Evolutionary conservation across 83 land plant species (phyloP).

Genomic region (Thuja plicata): DNA sequence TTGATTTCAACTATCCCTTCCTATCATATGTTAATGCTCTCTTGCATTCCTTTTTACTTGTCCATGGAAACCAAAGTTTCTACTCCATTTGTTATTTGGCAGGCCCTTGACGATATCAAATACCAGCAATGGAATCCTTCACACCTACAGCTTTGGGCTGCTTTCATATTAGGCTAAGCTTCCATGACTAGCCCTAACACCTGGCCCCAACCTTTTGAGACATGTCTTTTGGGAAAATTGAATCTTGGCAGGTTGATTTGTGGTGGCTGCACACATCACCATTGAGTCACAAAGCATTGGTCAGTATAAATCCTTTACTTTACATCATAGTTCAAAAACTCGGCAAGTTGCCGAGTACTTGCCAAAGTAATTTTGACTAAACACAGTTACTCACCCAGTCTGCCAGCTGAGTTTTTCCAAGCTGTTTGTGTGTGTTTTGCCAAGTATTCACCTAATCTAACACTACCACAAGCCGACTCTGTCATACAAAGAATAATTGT

Average conservation of each 20-base stretch:
- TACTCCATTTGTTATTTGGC: neutral
- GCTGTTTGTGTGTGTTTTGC: too few species aligned
- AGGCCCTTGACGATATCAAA: neutral
- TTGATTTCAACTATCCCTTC: neutral
- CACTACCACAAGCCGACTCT: too few species aligned
- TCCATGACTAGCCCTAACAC: neutral
- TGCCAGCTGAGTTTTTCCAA: too few species aligned
- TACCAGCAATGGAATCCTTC: neutral
- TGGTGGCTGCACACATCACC: neutral
- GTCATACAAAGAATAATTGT: too few species aligned
- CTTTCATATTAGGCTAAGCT: neutral
- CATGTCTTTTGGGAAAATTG: neutral
- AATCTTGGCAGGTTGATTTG: neutral
- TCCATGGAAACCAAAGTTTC: neutral
- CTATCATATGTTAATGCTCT: neutral
- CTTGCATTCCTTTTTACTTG: neutral
- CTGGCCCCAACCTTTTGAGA: neutral
- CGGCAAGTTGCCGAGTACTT: too few species aligned
- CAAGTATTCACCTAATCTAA: too few species aligned
- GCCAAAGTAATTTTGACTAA: too few species aligned
- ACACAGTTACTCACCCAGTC: too few species aligned
- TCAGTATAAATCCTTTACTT: too few species aligned
- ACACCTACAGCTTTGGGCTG: neutral
- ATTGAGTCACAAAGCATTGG: neutral
- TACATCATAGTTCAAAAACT: too few species aligned